A percentile compares a stretch with the other conserved stretches of the same genome.
Conservation (phyloP, 345 rosid genomes). For the Camelina neglecta region DNA sequence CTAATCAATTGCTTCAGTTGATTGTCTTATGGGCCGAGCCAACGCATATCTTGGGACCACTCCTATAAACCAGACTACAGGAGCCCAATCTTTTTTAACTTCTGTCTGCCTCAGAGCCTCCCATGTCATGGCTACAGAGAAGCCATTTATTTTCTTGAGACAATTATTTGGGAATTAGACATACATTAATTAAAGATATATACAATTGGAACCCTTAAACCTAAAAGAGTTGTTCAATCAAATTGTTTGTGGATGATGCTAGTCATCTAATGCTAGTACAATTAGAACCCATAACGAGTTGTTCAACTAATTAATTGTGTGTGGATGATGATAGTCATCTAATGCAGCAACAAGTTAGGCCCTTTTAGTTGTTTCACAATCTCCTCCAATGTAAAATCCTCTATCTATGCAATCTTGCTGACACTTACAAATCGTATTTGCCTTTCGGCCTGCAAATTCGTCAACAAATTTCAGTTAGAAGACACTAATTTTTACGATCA, state of each 20-base stretch:
- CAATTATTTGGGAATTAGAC: not conserved
- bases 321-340: constrained; percentile 3
- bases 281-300: too few relatives aligned
- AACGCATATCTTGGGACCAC: too few relatives aligned
- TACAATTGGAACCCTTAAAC: not conserved
- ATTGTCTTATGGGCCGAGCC: too few relatives aligned
- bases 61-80: too few relatives aligned
- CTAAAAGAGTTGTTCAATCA: not conserved
- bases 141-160: too few relatives aligned
- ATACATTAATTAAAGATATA: not conserved
- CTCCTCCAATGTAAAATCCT: constrained; percentile 2
- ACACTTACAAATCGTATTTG: not conserved
- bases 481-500: not conserved
- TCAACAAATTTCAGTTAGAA: not conserved
- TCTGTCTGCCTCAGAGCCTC: too few relatives aligned
- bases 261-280: too few relatives aligned
- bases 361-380: not conserved
- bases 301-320: not conserved
- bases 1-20: too few relatives aligned
- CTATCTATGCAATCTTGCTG: not conserved
- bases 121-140: too few relatives aligned
- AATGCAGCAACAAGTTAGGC: not conserved
- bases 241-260: too few relatives aligned
- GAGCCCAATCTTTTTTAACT: too few relatives aligned
- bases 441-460: not conserved